phyloP scores from a whole-genome alignment of 768 basidiomycete genomes.

The Leccinum subgranulosum region DNA sequence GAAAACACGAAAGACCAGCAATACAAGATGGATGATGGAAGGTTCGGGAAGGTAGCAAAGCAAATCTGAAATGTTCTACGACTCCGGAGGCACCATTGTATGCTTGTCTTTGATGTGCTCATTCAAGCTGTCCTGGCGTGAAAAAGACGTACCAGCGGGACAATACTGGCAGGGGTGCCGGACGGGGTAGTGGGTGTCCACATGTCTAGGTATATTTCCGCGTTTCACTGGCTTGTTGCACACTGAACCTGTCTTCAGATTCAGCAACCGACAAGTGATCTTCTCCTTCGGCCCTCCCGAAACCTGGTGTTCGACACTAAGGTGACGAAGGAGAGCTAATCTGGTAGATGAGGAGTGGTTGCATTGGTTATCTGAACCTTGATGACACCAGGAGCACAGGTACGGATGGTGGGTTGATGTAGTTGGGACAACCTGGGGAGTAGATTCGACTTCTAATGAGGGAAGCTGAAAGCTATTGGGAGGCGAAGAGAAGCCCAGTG shows the following conservation, averaged over 20 bases:
- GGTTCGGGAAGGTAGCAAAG: background rate
- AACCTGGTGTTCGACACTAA: constrained; percentile 9
- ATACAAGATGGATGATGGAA: background rate
- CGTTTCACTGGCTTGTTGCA: constrained; percentile 8
- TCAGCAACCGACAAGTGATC: constrained; percentile 11
- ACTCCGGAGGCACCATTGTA: background rate
- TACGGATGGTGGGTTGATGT: background rate
- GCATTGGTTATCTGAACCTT: constrained; percentile 1
- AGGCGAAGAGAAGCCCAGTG: too few species aligned
- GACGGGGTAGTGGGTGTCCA: constrained; percentile 13
- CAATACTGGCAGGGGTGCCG: constrained; percentile 18
- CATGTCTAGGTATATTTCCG: constrained; percentile 16
- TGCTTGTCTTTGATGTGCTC: constrained; percentile 15
- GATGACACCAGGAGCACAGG: constrained; percentile 13
- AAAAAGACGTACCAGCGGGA: constrained; percentile 12
- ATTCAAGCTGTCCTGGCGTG: constrained; percentile 18
- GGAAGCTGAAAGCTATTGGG: background rate
- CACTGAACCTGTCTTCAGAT: background rate
- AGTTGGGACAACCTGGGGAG: background rate
- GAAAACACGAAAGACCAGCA: background rate
- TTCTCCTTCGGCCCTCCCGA: background rate
- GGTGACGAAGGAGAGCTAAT: constrained; percentile 14
- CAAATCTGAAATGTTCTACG: background rate
- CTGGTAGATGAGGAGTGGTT: background rate
- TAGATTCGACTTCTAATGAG: background rate